Evolutionary conservation across 768 basidiomycete species (phyloP).

Genomic region (Amanita molliuscula): DNA sequence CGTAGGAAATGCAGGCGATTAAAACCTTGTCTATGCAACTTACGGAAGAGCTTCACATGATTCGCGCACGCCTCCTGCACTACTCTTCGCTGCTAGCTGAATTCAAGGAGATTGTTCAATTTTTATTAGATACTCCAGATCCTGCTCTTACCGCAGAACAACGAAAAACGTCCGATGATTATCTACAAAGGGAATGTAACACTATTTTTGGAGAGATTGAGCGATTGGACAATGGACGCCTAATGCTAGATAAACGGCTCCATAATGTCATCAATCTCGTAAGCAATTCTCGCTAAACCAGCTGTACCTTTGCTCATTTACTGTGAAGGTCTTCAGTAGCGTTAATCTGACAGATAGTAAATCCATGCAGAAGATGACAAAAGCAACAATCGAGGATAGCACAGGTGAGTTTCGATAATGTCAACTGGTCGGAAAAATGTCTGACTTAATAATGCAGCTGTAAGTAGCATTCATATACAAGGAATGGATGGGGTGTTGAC

Average conservation of each 20-base stretch:
- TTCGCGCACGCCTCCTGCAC: constrained; percentile 50
- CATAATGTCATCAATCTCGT: constrained; percentile 43
- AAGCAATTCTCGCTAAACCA: background rate
- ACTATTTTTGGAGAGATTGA: constrained; percentile 40
- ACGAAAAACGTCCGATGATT: constrained; percentile 15
- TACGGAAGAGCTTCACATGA: constrained; percentile 43
- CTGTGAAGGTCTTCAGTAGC: constrained; percentile 30
- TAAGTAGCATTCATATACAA: background rate
- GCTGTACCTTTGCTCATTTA: background rate
- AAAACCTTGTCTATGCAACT: constrained; percentile 29
- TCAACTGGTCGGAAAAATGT: background rate
- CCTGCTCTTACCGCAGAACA: constrained; percentile 35
- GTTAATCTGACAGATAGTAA: constrained; percentile 38
- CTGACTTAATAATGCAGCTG: constrained; percentile 6
- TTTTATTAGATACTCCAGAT: constrained; percentile 38
- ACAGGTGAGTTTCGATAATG: constrained; percentile 11
- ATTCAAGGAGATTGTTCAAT: constrained; percentile 40
- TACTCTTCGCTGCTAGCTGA: constrained; percentile 45
- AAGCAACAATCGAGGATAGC: constrained; percentile 26
- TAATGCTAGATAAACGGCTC: constrained; percentile 32
- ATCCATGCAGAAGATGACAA: constrained; percentile 29
- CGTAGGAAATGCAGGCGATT: constrained; percentile 40
- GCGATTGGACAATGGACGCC: constrained; percentile 29
- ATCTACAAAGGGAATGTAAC: constrained; percentile 34
- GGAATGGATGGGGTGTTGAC: background rate